Percentiles rank a stretch among this genome's conserved stretches.
phyloP scores from a whole-genome alignment of 2,329 filamentous ascomycete genomes.

The Pleurostoma richardsiae region DNA sequence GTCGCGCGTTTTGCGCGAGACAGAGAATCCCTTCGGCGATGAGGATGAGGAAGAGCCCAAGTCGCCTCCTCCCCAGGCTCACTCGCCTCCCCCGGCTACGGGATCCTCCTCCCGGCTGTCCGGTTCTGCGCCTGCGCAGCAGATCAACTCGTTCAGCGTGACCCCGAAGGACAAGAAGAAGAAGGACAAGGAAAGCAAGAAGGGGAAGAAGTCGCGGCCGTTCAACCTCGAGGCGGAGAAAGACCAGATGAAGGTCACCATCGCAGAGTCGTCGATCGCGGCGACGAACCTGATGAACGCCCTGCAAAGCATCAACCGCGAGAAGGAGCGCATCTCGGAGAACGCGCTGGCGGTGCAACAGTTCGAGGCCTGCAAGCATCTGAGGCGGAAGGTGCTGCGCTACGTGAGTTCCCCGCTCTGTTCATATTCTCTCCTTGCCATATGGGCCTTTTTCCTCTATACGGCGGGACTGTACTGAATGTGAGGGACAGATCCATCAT shows the following conservation, averaged over 20 bases:
- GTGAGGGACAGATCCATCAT: conserved; percentile 63
- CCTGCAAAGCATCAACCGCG: conserved; percentile 85
- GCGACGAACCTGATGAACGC: conserved; percentile 88
- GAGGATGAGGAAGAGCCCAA: conserved; percentile 53
- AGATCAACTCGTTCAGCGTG: conserved; percentile 33
- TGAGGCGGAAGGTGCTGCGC: conserved; percentile 78
- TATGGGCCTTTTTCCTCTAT: conserved; percentile 11
- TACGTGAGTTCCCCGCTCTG: conserved; percentile 50
- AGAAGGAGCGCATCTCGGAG: conserved; percentile 80
- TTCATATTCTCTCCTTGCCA: background rate
- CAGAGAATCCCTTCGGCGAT: conserved; percentile 65
- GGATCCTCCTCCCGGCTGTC: conserved; percentile 13
- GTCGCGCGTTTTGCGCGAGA: conserved; percentile 79
- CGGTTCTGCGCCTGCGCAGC: conserved; percentile 15
- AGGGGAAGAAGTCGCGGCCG: conserved; percentile 54
- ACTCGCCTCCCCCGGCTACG: conserved; percentile 6
- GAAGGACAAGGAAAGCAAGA: conserved; percentile 41
- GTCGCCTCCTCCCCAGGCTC: conserved; percentile 17
- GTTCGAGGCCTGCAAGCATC: conserved; percentile 81
- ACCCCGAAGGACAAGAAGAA: conserved; percentile 45
- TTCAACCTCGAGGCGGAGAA: conserved; percentile 89
- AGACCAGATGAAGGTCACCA: conserved; percentile 77
- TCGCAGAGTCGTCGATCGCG: conserved; percentile 84
- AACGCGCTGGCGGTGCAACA: conserved; percentile 69
- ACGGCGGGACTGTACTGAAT: too few relatives aligned